phyloP scores from a whole-genome alignment of 352 stramenopile species.

The Phytophthora hibernalis region DNA sequence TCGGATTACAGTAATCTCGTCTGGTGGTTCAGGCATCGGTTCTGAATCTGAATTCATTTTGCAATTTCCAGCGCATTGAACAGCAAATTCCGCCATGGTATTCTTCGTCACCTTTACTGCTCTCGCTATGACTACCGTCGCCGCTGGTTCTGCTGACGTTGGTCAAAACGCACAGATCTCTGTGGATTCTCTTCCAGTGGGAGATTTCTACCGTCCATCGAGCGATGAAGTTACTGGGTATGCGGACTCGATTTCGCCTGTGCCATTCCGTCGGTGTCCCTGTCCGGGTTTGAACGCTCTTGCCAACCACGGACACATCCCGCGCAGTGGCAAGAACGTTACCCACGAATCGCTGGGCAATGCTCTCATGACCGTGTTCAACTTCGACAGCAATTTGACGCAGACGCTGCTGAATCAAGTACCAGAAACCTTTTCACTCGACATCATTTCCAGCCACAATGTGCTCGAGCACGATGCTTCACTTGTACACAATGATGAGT shows the following conservation, averaged over 20 bases:
- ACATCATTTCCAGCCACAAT: slow-evolving; percentile 47
- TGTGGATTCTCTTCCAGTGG: slow-evolving; percentile 22
- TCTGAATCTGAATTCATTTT: slow-evolving; percentile 13
- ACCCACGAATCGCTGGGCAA: slow-evolving; percentile 29
- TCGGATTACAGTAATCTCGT: background rate
- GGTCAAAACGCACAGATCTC: slow-evolving; percentile 15
- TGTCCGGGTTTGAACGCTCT: slow-evolving; percentile 57
- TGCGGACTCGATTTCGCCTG: slow-evolving; percentile 31
- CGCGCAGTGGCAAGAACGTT: slow-evolving; percentile 53
- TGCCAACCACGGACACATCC: slow-evolving; percentile 61
- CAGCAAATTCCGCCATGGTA: slow-evolving; percentile 14
- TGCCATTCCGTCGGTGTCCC: slow-evolving; percentile 40
- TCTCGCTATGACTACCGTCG: slow-evolving; percentile 15
- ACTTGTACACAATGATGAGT: slow-evolving; percentile 35
- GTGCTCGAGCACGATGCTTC: slow-evolving; percentile 60
- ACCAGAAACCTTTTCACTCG: slow-evolving; percentile 33
- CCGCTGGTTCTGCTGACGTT: slow-evolving; percentile 20
- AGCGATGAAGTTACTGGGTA: slow-evolving; percentile 35
- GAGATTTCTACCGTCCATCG: slow-evolving; percentile 45
- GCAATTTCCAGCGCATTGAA: slow-evolving; percentile 4
- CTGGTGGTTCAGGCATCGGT: slow-evolving; percentile 16
- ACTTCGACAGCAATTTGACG: slow-evolving; percentile 30
- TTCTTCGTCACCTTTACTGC: slow-evolving; percentile 20
- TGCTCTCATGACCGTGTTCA: slow-evolving; percentile 40
- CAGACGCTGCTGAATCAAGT: slow-evolving; percentile 32